Base-by-base conservation (phyloP, 495 filamentous ascomycete species). In the Amniculicola lignicola region DNA sequence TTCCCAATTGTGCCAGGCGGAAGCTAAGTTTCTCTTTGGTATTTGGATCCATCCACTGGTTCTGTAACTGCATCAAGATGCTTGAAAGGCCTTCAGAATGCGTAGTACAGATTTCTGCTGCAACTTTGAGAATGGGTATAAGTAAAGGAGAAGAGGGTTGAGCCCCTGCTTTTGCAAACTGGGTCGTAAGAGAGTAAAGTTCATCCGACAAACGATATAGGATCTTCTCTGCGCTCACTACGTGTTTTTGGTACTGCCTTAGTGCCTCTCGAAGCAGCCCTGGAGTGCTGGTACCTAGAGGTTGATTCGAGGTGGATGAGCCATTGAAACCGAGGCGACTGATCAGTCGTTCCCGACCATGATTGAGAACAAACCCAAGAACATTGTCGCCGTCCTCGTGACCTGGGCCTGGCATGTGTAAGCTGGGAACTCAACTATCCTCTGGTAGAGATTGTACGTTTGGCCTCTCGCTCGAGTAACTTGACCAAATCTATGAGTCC, bases 261-360 rank as follows among this genome's bases (percentile, higher is more conserved):
- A 48, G 21, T 31, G 7, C 44, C 7, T 48, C 21, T 16, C 28
- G 5, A 31, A 31, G 44, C 24, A 12, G 23, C n/a, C 5, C 27
- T 7, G 44, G 24, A 7, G 44, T 24, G 29, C 16, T 22, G 12
- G 22, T 27, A 6, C 6, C 3, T 9, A 7, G 7, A 4, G 12
- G 9, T 9, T 15, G 18, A 22, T 44, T 9, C 16, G 9, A 10
- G 37, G n/a, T n/a, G n/a, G n/a, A n/a, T n/a, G n/a, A n/a, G n/a
- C n/a, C n/a, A n/a, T 19, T 6, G 9, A 41, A 41, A 9, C 44
- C 44, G 4, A 48, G 24, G 4, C 27, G 14, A 11, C 27, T 24
- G 14, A 48, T 19, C 5, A 48, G 3, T 29, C 44, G 44, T 48
- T 4, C 44, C 19, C 44, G 44, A 31, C 44, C 44, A 24, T 33